Percentiles rank a stretch among this genome's conserved stretches.
These are phyloP conservation scores for Lentinula guzmanii DNA, from an alignment of 768 basidiomycete genomes.

Conservation along the genomic window DNA sequence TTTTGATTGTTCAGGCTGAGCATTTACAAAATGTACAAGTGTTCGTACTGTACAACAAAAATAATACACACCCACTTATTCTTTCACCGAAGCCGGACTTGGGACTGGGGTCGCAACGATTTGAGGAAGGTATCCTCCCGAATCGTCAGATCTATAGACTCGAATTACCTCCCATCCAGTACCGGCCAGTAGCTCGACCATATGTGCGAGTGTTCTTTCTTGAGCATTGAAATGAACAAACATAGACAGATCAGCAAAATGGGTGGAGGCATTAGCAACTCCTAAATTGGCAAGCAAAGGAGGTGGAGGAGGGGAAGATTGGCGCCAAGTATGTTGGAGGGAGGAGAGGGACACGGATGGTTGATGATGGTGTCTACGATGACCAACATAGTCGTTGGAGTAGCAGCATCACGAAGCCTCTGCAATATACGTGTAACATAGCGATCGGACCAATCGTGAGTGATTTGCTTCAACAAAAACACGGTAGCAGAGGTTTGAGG, in stretches of 20 bases:
- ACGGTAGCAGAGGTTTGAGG: slow-evolving; percentile 19
- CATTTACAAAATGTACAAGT: not conserved
- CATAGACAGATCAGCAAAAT: slow-evolving; percentile 7
- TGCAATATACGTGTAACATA: slow-evolving; percentile 16
- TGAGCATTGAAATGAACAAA: slow-evolving; percentile 8
- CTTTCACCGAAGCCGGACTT: not conserved
- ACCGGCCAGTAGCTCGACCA: not conserved
- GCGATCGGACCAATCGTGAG: slow-evolving; percentile 26
- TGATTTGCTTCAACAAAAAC: slow-evolving; percentile 21
- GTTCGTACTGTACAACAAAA: not conserved
- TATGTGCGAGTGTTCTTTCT: not conserved
- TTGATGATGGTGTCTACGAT: slow-evolving; percentile 14
- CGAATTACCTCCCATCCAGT: slow-evolving; percentile 1
- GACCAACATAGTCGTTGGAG: slow-evolving; percentile 18
- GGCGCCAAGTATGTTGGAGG: not conserved
- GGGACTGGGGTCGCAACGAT: not conserved
- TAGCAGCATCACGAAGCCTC: slow-evolving; percentile 20
- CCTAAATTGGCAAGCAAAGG: slow-evolving; percentile 18
- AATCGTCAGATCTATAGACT: not conserved
- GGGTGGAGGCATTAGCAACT: slow-evolving; percentile 7
- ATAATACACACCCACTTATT: not conserved
- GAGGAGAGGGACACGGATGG: slow-evolving; percentile 8
- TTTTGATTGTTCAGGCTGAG: too few relatives aligned
- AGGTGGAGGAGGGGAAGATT: slow-evolving; percentile 10
- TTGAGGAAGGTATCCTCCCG: not conserved